Evolutionary conservation across 768 basidiomycete genomes (phyloP).

Genomic region (Pleurotus pulmonarius): DNA sequence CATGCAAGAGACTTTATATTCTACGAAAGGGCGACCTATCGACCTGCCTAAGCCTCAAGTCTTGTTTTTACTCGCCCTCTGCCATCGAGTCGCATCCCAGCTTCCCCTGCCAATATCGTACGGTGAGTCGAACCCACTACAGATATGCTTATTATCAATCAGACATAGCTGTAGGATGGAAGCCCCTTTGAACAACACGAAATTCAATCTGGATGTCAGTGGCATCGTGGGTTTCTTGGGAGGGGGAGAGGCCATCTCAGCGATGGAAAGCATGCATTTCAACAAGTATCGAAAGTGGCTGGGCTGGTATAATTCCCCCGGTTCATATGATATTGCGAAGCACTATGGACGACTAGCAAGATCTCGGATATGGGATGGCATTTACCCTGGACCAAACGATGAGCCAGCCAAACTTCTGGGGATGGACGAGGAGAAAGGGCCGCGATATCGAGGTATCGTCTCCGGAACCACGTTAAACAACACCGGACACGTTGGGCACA

Average conservation of each 20-base stretch:
- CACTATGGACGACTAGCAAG: constrained; percentile 26
- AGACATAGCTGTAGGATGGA: too few species aligned
- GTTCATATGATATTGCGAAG: constrained; percentile 24
- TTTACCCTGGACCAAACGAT: constrained; percentile 28
- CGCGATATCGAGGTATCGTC: constrained; percentile 18
- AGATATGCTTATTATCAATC: too few species aligned
- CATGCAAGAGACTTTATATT: too few species aligned
- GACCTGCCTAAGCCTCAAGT: too few species aligned
- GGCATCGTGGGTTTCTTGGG: constrained; percentile 32
- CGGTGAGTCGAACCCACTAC: too few species aligned
- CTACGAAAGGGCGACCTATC: too few species aligned
- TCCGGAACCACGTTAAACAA: constrained; percentile 22
- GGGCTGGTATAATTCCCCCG: constrained; percentile 33
- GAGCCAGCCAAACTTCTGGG: constrained; percentile 23
- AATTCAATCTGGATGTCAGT: constrained; percentile 18
- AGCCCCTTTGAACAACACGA: background rate
- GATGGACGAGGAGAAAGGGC: constrained; percentile 21
- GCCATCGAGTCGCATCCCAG: too few species aligned
- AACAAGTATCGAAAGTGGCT: constrained; percentile 27
- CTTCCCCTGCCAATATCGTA: too few species aligned
- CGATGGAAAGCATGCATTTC: constrained; percentile 29
- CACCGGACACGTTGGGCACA: constrained; percentile 25
- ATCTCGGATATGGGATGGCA: constrained; percentile 27
- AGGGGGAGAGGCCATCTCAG: constrained; percentile 28
- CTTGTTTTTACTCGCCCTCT: too few species aligned